Evolutionary conservation across 805 yeast genomes (phyloP), one percentile per base, ranked within the genome.

Genomic region (Vanderwaltozyma polyspora): DNA sequence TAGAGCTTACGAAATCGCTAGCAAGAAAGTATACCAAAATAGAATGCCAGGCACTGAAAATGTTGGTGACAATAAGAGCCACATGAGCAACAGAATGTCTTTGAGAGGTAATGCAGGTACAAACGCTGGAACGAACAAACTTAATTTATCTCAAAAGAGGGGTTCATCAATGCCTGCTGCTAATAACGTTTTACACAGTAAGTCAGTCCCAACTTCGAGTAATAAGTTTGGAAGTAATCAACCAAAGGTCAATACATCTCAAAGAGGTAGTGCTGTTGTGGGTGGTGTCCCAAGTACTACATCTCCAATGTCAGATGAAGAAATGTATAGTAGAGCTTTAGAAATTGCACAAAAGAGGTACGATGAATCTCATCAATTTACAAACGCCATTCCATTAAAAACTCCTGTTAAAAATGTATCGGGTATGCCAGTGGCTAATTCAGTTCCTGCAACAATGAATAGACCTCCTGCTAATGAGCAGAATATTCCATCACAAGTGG

Each of bases 281-380:
- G 23, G 23, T 7, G n/a, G n/a, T n/a, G n/a, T n/a, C n/a, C n/a
- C n/a, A n/a, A n/a, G n/a, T n/a, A n/a, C n/a, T n/a, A 21, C 7
- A 21, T 8, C 7, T 8, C 7, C 28, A 23, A 16, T 46, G 14
- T 30, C 70, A 19, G 68, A 68, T 22, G 72, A 66, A 18, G 76
- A 75, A 40, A 62, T 76, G 64, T 76, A 76, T 46, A 66, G 64
- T 7, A 57, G 61, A 40, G 84, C 84, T 0, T 59, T 70, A 45
- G 67, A 68, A 41, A 68, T 71, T 17, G 82, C 85, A 0, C 60
- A 68, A 53, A 63, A 62, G 38, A 72, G 62, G 40, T 46, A 43
- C 21, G 35, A 37, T 21, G 43, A 44, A 28, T 19, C 41, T 1
- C 44, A 41, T 33, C 17, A 16, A 8, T 22, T 30, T 6, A 28